Evolutionary conservation across 768 basidiomycete species (phyloP), one percentile per base, ranked within the genome.

Genomic region (Hygrocybe punicea): DNA sequence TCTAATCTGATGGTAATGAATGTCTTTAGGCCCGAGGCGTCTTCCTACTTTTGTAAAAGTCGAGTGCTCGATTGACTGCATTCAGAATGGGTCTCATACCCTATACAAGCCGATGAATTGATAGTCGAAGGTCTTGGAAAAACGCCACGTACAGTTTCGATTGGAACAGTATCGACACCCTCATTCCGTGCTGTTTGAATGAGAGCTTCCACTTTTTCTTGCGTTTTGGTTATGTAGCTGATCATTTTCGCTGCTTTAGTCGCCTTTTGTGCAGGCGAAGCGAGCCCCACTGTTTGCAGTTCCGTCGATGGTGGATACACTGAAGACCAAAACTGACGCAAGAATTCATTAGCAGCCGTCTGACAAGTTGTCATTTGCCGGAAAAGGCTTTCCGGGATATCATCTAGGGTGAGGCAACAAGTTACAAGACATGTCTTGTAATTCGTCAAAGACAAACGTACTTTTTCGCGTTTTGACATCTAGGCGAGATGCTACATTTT

Each of bases 241-340:
- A 84, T 83, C 95, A 99, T 97, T 74, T 92, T 95, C 6, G 83
- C 81, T 0, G 88, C 89, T 67, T 94, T 93, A 5, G 82, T 78
- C 1, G 83, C 80, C 62, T 87, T 84, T 65, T 96, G 91, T 1
- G 81, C 79, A 2, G 84, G 80, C 0, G 85, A 85, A 2, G 83
- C 74, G 1, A 73, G 62, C 4, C 76, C 73, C 2, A 82, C 68
- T 0, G 80, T 76, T 53, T 81, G 80, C 16, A 75, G 63, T 35
- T 89, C 89, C 16, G 79, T 74, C 1, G 80, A 71, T 6, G 88
- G 84, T 5, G 93, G 95, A 60, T 93, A 89, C 50, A 90, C 82
- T 2, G 93, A 83, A 2, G 86, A 81, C 94, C 95, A 98, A 69
- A 93, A 98, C 68, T 98, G 97, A 25, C 96, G 86, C 13, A 99